A percentile compares a stretch with the other conserved stretches of the same genome.
These are phyloP conservation scores for Ophiostoma novo-ulmi DNA, from an alignment of 2,329 filamentous ascomycete species.

Conservation along the genomic window DNA sequence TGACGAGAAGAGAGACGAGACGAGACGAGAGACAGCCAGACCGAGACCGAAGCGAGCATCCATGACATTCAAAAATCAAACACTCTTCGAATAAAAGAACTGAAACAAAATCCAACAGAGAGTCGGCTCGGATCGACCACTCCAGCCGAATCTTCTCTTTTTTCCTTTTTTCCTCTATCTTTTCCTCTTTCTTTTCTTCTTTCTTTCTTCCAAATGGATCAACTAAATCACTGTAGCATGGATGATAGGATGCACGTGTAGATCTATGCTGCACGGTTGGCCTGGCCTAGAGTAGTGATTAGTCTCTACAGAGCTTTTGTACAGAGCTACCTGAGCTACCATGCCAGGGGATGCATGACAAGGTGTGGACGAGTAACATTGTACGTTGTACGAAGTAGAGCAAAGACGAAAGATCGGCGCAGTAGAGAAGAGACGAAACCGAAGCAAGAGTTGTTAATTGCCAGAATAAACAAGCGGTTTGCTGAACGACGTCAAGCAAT, in stretches of 20 bases:
- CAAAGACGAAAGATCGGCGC: no score
- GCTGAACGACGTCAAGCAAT: background rate
- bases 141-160: background rate
- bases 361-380: no score
- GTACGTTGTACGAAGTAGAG: no score
- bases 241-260: background rate
- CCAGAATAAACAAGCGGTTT: no score
- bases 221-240: background rate
- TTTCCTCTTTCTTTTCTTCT: background rate
- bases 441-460: no score
- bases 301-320: background rate
- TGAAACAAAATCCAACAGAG: background rate
- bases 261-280: conserved; percentile 7
- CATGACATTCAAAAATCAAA: background rate
- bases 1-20: background rate
- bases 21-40: background rate
- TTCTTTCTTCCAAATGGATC: background rate
- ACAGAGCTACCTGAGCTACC: no score
- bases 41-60: background rate
- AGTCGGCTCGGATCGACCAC: background rate
- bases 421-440: no score
- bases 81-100: background rate
- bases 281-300: background rate
- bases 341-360: no score
- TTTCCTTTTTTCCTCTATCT: background rate